Base-by-base conservation (phyloP, 331 rosid genomes). In the Prunus yedoensis region DNA sequence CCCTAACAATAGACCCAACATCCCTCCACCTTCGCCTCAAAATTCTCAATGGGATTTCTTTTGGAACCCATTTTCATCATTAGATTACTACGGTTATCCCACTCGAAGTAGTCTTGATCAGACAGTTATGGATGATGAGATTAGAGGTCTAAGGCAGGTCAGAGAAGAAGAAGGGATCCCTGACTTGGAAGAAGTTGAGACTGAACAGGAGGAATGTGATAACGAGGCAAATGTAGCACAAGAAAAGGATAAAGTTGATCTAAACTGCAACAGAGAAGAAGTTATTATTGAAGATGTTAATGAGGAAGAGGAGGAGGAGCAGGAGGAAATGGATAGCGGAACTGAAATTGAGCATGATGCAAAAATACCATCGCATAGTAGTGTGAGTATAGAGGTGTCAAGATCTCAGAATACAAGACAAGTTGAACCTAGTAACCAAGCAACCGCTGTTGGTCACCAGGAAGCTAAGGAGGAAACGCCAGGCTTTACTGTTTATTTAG, bases 91-190 rank as follows among this genome's bases (percentile, higher is more conserved):
- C 46, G 90, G 91, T 49, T 91, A 91, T 82, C 93, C 96, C 63
- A 84, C 83, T 45, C 63, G 32, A 58, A 80, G 66, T 74, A 83
- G 88, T 77, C 76, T 82, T 46, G 93, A 85, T 4, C 86, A 81
- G 45, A 75, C 62, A 15, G 70, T 74, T 46, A 80, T 75, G 83
- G 95, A 93, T 67, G 93, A 89, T 70, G 96, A 91, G 53, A 81
- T 77, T 11, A 73, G 90, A 82, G 97, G 89, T 63, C 80, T 94
- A 79, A 88, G 89, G 84, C 88, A 89, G 80, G 96, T 89, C 23
- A 86, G 97, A 69, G 90, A 93, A 85, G 97, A 91, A 65, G 97
- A 93, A 81, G 97, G 98, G 28, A 93, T 93, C 77, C 98, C 98
- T 10, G 97, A 93, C 58, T 78, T 92, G 47, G 91, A 89, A 88